Conservation (phyloP, 2,329 filamentous ascomycete species). For the Thelonectria blattea region DNA sequence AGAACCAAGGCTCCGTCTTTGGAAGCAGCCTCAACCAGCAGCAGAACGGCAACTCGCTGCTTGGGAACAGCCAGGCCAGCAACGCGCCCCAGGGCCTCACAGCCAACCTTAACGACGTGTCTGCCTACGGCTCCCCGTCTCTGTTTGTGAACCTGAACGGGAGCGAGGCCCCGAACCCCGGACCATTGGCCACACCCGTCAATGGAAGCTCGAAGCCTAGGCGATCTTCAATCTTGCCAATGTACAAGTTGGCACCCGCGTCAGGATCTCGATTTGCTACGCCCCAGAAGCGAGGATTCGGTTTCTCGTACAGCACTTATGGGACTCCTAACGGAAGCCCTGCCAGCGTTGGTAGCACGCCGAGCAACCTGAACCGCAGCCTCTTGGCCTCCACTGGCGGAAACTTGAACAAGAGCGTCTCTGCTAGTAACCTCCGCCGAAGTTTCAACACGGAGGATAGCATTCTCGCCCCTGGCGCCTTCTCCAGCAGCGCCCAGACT, state of each 20-base stretch:
- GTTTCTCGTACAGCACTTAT: slow-evolving; percentile 92
- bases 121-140: slow-evolving; percentile 87
- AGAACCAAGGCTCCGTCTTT: slow-evolving; percentile 55
- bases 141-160: slow-evolving; percentile 77
- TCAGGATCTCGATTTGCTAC: slow-evolving; percentile 82
- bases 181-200: slow-evolving; percentile 89
- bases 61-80: slow-evolving; percentile 58
- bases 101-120: slow-evolving; percentile 80
- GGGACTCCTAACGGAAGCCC: slow-evolving; percentile 77
- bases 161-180: slow-evolving; percentile 72
- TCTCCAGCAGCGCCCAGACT: slow-evolving; percentile 70
- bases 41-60: slow-evolving; percentile 61
- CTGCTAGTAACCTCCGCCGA: slow-evolving; percentile 82
- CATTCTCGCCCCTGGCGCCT: slow-evolving; percentile 83
- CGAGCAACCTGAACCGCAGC: slow-evolving; percentile 70
- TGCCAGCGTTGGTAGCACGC: slow-evolving; percentile 69
- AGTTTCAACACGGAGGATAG: slow-evolving; percentile 85
- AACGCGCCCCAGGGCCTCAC: slow-evolving; percentile 71
- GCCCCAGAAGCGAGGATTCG: slow-evolving; percentile 85
- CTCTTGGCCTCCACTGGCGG: slow-evolving; percentile 69
- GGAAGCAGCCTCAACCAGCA: slow-evolving; percentile 55
- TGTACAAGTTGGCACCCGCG: slow-evolving; percentile 85
- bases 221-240: slow-evolving; percentile 79
- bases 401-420: slow-evolving; percentile 84
- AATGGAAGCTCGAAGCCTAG: slow-evolving; percentile 76